A percentile compares a stretch with the other conserved stretches of the same genome.
These are phyloP conservation scores for Somion occarium DNA, from an alignment of 1,284 basidiomycete genomes.

Conservation along the genomic window DNA sequence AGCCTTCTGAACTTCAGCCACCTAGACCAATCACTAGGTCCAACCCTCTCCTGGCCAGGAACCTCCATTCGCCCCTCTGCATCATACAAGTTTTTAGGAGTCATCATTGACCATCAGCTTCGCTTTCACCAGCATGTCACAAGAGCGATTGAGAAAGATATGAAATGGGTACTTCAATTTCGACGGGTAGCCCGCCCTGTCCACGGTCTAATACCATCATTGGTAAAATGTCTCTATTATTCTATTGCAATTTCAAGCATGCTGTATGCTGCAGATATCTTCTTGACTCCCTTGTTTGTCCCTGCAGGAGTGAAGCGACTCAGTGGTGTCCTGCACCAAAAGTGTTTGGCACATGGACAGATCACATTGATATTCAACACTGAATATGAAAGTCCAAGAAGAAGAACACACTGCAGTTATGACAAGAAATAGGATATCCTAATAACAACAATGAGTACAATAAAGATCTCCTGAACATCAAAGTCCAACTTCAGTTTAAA, in stretches of 20 bases:
- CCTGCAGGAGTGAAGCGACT: neutral
- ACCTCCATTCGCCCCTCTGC: slow-evolving; percentile 10
- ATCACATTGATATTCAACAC: no score
- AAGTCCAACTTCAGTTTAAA: no score
- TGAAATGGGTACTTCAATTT: slow-evolving; percentile 16
- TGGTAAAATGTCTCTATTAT: slow-evolving; percentile 23
- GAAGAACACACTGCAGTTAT: no score
- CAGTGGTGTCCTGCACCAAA: no score
- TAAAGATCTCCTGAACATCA: no score
- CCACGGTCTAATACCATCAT: slow-evolving; percentile 16
- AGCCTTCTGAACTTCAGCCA: slow-evolving; percentile 15
- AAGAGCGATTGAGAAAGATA: slow-evolving; percentile 28
- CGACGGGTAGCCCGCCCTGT: slow-evolving; percentile 19
- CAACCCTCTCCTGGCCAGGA: neutral
- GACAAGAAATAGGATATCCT: no score
- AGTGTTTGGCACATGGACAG: no score
- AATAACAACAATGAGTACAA: no score
- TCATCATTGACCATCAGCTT: slow-evolving; percentile 32
- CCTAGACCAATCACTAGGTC: slow-evolving; percentile 6
- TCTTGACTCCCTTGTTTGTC: slow-evolving; percentile 19
- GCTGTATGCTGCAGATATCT: slow-evolving; percentile 33
- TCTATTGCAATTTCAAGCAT: slow-evolving; percentile 29
- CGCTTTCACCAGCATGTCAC: slow-evolving; percentile 27
- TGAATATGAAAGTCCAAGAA: no score
- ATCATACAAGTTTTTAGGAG: slow-evolving; percentile 29